These are phyloP conservation scores for Sugiyamaella floridensis DNA, from an alignment of 805 yeast genomes.

Conservation along the genomic window DNA sequence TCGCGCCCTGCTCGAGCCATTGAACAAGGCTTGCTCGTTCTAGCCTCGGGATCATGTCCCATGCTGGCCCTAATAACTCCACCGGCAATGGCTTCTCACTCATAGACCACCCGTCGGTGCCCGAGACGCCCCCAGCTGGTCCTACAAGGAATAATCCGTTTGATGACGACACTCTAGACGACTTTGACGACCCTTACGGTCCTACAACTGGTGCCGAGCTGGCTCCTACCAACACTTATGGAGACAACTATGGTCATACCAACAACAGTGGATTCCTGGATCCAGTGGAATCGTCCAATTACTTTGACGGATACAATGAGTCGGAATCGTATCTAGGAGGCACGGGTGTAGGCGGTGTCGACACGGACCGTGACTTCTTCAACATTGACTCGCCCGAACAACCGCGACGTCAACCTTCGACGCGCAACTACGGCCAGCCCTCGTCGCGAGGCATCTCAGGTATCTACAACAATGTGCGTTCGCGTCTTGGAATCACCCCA, in stretches of 20 bases:
- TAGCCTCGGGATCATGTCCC: not conserved
- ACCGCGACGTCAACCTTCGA: not conserved
- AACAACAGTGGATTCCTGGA: not conserved
- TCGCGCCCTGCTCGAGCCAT: not conserved
- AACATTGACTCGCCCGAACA: constrained; percentile 3
- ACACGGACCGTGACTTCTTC: constrained; percentile 14
- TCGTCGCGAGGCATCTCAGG: constrained; percentile 17
- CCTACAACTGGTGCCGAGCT: not conserved
- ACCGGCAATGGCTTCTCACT: constrained; percentile 13
- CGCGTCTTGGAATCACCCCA: constrained; percentile 23
- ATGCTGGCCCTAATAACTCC: not conserved
- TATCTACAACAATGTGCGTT: constrained; percentile 20
- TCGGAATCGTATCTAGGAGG: constrained; percentile 14
- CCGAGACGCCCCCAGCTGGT: constrained; percentile 1
- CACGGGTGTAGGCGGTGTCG: constrained; percentile 17
- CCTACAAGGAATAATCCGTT: constrained; percentile 8
- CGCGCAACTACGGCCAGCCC: constrained; percentile 1
- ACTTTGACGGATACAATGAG: constrained; percentile 1
- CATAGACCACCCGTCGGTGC: constrained; percentile 22
- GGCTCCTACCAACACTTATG: not conserved
- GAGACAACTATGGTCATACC: not conserved
- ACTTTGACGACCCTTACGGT: not conserved
- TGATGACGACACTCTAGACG: constrained; percentile 7
- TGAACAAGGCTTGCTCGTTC: not conserved
- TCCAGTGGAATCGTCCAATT: constrained; percentile 2